Conservation (phyloP, 1,284 basidiomycete species). For the Cerrena zonata region DNA sequence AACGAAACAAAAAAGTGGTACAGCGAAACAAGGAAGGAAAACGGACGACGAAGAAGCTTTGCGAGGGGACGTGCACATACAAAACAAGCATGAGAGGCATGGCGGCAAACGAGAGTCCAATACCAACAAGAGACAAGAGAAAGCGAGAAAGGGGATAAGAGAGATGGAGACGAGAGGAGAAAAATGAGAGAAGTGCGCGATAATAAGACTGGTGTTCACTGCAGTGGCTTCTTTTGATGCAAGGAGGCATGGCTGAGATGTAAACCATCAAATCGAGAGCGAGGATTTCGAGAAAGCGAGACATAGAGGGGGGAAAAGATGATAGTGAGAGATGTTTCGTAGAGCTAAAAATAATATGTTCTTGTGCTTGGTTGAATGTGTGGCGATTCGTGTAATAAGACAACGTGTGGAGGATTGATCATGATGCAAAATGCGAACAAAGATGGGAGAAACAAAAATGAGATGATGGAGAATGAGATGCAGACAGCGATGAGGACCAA, state of each 20-base stretch:
- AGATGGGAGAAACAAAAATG: not conserved
- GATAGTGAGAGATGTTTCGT: conserved; percentile 5
- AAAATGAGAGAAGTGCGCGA: conserved; percentile 10
- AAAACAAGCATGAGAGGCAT: conserved; percentile 13
- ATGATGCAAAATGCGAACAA: conserved; percentile 3
- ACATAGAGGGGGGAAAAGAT: conserved; percentile 11
- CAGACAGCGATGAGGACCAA: not conserved
- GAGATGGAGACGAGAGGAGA: conserved; percentile 9
- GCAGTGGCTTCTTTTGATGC: conserved; percentile 2
- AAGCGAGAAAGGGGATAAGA: conserved; percentile 8
- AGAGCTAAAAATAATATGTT: not conserved
- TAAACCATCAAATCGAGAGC: conserved; percentile 10
- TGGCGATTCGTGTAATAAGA: conserved; percentile 9
- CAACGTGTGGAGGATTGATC: conserved; percentile 5
- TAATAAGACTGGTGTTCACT: conserved; percentile 15
- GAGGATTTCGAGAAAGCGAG: conserved; percentile 12
- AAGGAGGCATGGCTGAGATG: conserved; percentile 11
- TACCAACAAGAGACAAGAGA: not conserved
- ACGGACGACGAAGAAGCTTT: conserved; percentile 6
- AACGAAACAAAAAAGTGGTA: conserved; percentile 7
- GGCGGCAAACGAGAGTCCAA: conserved; percentile 1
- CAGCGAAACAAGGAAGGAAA: conserved; percentile 6
- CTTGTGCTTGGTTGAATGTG: not conserved
- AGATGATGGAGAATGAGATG: conserved; percentile 2
- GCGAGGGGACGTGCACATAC: conserved; percentile 16